Evolutionary conservation across 345 rosid species (phyloP).

Genomic region (Lepidium aucheri): DNA sequence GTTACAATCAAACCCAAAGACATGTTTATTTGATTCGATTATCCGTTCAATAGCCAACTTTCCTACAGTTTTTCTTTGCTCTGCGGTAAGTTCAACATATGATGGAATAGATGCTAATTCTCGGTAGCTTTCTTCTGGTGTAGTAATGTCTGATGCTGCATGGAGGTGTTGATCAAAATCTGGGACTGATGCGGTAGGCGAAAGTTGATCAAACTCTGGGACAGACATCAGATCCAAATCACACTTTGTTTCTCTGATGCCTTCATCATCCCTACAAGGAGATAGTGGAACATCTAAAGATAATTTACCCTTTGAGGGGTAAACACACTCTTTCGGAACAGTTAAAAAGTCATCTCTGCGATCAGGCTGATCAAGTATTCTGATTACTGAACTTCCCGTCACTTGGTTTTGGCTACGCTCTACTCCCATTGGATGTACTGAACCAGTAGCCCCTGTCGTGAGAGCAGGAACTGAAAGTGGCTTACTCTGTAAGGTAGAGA

Average conservation of each 20-base stretch:
- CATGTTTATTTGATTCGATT: conserved; percentile 57
- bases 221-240: conserved; percentile 34
- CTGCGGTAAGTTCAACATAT: conserved; percentile 65
- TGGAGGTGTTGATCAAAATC: conserved; percentile 47
- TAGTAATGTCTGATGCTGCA: conserved; percentile 30
- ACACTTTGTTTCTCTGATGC: conserved; percentile 29
- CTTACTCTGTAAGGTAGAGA: conserved; percentile 37
- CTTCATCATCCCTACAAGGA: conserved; percentile 44
- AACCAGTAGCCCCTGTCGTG: conserved; percentile 34
- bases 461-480: conserved; percentile 33
- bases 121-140: conserved; percentile 54
- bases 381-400: conserved; percentile 33
- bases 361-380: conserved; percentile 37
- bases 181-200: conserved; percentile 35
- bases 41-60: conserved; percentile 66
- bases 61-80: conserved; percentile 41
- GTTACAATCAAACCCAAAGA: conserved; percentile 42
- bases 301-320: conserved; percentile 34
- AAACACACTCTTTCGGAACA: conserved; percentile 35
- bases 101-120: conserved; percentile 63
- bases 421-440: conserved; percentile 26
- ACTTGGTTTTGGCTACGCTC: conserved; percentile 37
- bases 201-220: conserved; percentile 45
- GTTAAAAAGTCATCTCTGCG: conserved; percentile 38
- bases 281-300: conserved; percentile 42